Conservation (phyloP, 371 early-diverging fungal genomes). For the Actinomortierella wolfii region DNA sequence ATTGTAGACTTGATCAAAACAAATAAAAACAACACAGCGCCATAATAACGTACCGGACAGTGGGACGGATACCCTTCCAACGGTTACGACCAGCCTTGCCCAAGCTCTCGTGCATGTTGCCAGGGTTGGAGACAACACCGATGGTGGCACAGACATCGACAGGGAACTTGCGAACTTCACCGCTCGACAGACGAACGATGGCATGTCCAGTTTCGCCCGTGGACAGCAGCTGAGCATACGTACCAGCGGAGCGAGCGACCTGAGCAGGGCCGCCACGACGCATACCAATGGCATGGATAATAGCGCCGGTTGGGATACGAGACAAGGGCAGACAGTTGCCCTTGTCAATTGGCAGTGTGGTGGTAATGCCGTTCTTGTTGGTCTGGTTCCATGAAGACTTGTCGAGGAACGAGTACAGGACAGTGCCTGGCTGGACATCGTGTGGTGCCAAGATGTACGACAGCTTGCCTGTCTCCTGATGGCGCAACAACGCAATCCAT, state of each 20-base stretch:
- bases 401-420: slow-evolving; percentile 71
- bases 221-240: slow-evolving; percentile 85
- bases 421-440: slow-evolving; percentile 74
- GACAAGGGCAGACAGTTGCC: slow-evolving; percentile 93
- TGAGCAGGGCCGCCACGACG: slow-evolving; percentile 82
- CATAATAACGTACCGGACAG: slow-evolving; percentile 69
- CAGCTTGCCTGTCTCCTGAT: slow-evolving; percentile 74
- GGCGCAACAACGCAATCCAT: slow-evolving; percentile 88
- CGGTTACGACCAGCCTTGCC: slow-evolving; percentile 94
- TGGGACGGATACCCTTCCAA: slow-evolving; percentile 90
- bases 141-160: slow-evolving; percentile 92
- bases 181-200: slow-evolving; percentile 85
- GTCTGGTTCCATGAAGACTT: slow-evolving; percentile 62
- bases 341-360: slow-evolving; percentile 71
- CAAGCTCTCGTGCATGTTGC: slow-evolving; percentile 87
- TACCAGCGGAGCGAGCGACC: slow-evolving; percentile 90
- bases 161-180: slow-evolving; percentile 90
- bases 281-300: slow-evolving; percentile 88
- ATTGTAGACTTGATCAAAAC: too few species aligned
- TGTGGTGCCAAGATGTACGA: slow-evolving; percentile 88
- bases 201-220: slow-evolving; percentile 83
- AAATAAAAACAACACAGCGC: background rate
- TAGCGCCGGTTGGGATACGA: slow-evolving; percentile 93
- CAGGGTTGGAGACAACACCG: slow-evolving; percentile 91
- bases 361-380: slow-evolving; percentile 60